Percentiles rank a stretch among this genome's conserved stretches.
Conservation (phyloP, 257 asterid species). For the Gentiana macrophylla region DNA sequence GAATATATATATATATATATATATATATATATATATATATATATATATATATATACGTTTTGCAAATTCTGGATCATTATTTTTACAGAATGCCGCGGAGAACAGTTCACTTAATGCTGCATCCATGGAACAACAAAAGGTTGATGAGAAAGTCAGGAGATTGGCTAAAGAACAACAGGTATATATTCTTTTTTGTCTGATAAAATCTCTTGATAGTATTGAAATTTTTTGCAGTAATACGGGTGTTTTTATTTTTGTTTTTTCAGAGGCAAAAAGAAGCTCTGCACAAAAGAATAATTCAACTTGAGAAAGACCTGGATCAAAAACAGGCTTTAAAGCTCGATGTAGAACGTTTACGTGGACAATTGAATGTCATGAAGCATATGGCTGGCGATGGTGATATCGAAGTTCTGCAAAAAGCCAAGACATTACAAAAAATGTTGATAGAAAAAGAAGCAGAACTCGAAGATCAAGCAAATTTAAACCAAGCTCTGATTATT, state of each 20-base stretch:
- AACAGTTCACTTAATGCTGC: conserved; percentile 61
- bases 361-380: conserved; percentile 53
- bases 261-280: conserved; percentile 80
- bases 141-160: conserved; percentile 56
- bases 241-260: conserved; percentile 12
- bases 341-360: conserved; percentile 66
- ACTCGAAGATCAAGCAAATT: conserved; percentile 40
- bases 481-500: conserved; percentile 57
- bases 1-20: no score
- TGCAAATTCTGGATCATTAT: no score
- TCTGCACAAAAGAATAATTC: conserved; percentile 50
- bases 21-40: no score
- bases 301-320: conserved; percentile 60
- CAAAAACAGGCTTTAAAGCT: conserved; percentile 73
- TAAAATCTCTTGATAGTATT: conserved; percentile 4
- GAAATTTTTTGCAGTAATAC: conserved; percentile 9
- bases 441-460: conserved; percentile 78
- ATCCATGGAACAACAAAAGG: conserved; percentile 61
- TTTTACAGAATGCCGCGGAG: conserved; percentile 57
- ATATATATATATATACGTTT: no score
- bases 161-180: conserved; percentile 90
- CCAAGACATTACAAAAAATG: conserved; percentile 39
- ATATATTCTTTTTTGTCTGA: conserved; percentile 9
- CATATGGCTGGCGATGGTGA: conserved; percentile 66
- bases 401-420: conserved; percentile 45